Base-by-base conservation (phyloP, 306 rosid genomes). In the Cotoneaster glaucophyllus region DNA sequence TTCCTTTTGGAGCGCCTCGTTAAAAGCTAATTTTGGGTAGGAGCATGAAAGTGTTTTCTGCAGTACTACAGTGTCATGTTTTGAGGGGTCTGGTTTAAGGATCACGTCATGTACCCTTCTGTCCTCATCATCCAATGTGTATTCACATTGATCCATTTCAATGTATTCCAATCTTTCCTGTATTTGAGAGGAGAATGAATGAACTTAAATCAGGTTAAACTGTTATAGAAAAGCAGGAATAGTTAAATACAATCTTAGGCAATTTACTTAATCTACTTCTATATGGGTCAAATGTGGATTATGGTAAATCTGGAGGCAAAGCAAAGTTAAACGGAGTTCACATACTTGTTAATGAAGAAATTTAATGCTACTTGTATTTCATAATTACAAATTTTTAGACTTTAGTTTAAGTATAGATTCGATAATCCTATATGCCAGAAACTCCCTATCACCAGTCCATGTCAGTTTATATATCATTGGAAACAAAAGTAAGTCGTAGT, bases 61-160 rank as follows among this genome's bases (percentile, higher is more conserved):
- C 88, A 96, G 81, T 85, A 85, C 87, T 28, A 87, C 87, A 64
- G 97, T 65, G 69, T 90, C 96, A 39, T 81, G 84, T 74, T 73
- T 80, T 45, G 85, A 91, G 66, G 99, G 97, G 28, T 90, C 97
- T 14, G 97, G 99, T 75, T 92, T 91, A 69, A 96, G 84, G 78
- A 96, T 96, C 80, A 90, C 97, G 8, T 88, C 88, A 34, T 96
- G 99, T 57, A 86, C 85, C 83, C 80, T 85, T 85, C 90, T 90
- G 80, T 96, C 99, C 68, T 92, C 99, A 17, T 90, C 98, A 80
- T 96, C 99, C 88, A 96, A 85, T 78, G 99, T 92, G 87, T 96
- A 96, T 70, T 96, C 99, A 70, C 88, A 85, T 79, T 92, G 99
- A 87, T 96, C 98, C 84, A 67, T 87, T 80, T 88, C 99, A 69